These are phyloP conservation scores for Zancudomyces culisetae DNA, from an alignment of 371 early-diverging fungal species.

Conservation along the genomic window DNA sequence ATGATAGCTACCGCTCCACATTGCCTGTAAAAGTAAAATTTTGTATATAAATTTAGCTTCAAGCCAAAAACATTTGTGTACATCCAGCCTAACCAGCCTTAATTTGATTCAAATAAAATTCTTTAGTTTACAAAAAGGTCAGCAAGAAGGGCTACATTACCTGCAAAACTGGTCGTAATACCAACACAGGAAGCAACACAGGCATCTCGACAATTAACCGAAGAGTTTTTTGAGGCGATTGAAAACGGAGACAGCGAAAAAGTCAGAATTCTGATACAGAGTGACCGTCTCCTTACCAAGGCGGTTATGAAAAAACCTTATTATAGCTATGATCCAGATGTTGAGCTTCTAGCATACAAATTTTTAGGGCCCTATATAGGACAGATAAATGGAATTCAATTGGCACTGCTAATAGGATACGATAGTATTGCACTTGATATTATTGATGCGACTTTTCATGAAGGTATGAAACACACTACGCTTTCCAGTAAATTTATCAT, in stretches of 20 bases:
- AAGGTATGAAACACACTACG: constrained; percentile 24
- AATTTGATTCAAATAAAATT: no score
- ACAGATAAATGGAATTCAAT: constrained; percentile 31
- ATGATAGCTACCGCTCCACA: no score
- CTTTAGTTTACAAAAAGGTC: no score
- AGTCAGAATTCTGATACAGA: constrained; percentile 9
- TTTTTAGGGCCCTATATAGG: constrained; percentile 23
- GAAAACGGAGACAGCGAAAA: constrained; percentile 10
- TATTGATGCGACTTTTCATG: constrained; percentile 34
- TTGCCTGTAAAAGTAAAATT: no score
- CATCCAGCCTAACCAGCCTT: no score
- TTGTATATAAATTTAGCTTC: no score
- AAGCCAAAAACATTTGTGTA: no score
- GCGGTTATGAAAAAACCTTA: constrained; percentile 5
- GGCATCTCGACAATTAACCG: no score
- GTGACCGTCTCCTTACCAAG: constrained; percentile 10
- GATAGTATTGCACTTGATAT: constrained; percentile 42
- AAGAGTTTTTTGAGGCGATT: constrained; percentile 12
- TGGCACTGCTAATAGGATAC: constrained; percentile 31
- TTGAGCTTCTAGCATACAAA: constrained; percentile 22
- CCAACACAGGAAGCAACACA: no score
- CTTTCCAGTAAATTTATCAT: constrained; percentile 2
- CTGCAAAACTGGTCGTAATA: no score
- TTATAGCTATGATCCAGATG: constrained; percentile 8
- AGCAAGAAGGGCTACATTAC: no score